phyloP scores from a whole-genome alignment of 2,329 filamentous ascomycete species.

The Arthrobotrys pseudoclavata region DNA sequence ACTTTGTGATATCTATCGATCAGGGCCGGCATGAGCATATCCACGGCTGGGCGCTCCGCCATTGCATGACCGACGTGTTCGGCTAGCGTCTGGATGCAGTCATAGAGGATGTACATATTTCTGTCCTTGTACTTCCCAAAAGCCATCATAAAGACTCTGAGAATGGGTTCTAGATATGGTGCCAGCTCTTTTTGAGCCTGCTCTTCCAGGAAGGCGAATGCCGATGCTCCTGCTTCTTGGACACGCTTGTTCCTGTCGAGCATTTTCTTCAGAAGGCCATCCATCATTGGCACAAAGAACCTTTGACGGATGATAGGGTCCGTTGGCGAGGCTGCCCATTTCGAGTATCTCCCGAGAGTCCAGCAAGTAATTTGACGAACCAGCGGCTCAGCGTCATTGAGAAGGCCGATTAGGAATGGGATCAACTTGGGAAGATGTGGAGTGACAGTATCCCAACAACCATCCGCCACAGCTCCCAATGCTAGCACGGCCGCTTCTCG shows the following conservation, averaged over 20 bases:
- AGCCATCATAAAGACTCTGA: slow-evolving; percentile 91
- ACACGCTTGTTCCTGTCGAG: slow-evolving; percentile 97
- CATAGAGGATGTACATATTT: slow-evolving; percentile 99
- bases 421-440: slow-evolving; percentile 92
- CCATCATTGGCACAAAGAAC: slow-evolving; percentile 97
- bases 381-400: slow-evolving; percentile 87
- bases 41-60: slow-evolving; percentile 83
- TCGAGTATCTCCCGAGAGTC: slow-evolving; percentile 93
- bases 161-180: slow-evolving; percentile 89
- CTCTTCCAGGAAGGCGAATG: slow-evolving; percentile 95
- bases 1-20: slow-evolving; percentile 90
- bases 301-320: slow-evolving; percentile 77
- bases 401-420: slow-evolving; percentile 86
- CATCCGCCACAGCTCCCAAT: slow-evolving; percentile 92
- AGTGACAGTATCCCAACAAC: slow-evolving; percentile 88
- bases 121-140: slow-evolving; percentile 97
- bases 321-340: slow-evolving; percentile 85
- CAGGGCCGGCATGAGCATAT: slow-evolving; percentile 90
- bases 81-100: slow-evolving; percentile 96
- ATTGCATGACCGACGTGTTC: slow-evolving; percentile 88
- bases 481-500: slow-evolving; percentile 95
- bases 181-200: slow-evolving; percentile 84
- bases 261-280: slow-evolving; percentile 93
- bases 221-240: slow-evolving; percentile 94
- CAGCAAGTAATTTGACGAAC: slow-evolving; percentile 98